phyloP scores from a whole-genome alignment of 495 filamentous ascomycete species.

The Penicillium psychrofluorescens region DNA sequence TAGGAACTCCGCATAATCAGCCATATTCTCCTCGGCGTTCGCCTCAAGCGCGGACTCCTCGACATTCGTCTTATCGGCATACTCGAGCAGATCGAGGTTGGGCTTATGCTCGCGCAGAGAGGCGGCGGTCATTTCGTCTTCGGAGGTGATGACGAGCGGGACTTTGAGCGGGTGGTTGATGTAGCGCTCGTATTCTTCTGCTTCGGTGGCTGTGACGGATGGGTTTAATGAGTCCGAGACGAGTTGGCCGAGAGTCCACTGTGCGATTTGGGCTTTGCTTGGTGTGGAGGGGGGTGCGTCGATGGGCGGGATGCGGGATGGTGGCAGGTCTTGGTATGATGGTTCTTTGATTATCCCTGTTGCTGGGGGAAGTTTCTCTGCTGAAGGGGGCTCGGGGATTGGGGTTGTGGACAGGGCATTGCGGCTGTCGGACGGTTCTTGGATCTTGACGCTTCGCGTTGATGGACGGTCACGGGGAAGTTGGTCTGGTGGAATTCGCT shows the following conservation, averaged over 20 bases:
- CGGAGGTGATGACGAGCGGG: slow-evolving; percentile 75
- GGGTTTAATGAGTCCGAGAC: slow-evolving; percentile 74
- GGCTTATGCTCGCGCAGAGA: slow-evolving; percentile 33
- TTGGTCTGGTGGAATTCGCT: slow-evolving; percentile 47
- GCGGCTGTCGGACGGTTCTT: slow-evolving; percentile 24
- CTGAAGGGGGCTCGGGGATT: slow-evolving; percentile 22
- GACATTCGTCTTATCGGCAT: slow-evolving; percentile 50
- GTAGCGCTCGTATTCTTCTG: slow-evolving; percentile 84
- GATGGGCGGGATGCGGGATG: slow-evolving; percentile 16
- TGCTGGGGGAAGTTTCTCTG: slow-evolving; percentile 22
- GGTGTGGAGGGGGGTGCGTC: slow-evolving; percentile 19
- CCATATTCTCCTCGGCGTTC: slow-evolving; percentile 59
- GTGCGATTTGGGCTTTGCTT: slow-evolving; percentile 61
- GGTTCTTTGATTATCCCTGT: slow-evolving; percentile 41
- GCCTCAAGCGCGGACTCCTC: slow-evolving; percentile 25
- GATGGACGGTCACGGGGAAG: slow-evolving; percentile 31
- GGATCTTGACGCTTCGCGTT: slow-evolving; percentile 37
- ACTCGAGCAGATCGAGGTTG: slow-evolving; percentile 66
- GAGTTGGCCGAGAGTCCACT: slow-evolving; percentile 83
- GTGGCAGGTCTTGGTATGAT: slow-evolving; percentile 12
- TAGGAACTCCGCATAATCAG: slow-evolving; percentile 69
- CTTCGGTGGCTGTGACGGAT: slow-evolving; percentile 62
- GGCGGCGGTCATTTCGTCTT: slow-evolving; percentile 43
- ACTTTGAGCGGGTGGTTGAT: slow-evolving; percentile 84
- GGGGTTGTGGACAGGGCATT: slow-evolving; percentile 2